phyloP scores from a whole-genome alignment of 202 grass and related monocot genomes.

The Schoenoplectus triqueter region DNA sequence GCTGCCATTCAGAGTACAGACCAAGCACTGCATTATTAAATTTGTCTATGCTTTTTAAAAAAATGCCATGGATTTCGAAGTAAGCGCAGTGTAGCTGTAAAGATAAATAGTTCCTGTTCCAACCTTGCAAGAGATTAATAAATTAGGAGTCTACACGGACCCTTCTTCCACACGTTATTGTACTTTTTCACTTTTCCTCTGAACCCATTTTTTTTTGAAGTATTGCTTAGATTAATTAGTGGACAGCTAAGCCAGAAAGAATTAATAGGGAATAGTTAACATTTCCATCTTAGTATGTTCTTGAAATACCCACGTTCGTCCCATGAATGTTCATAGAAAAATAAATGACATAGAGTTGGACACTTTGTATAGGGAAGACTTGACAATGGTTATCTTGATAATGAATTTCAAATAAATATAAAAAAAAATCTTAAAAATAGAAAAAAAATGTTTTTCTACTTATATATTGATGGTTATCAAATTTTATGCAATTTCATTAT shows the following conservation, averaged over 20 bases:
- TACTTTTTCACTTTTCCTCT: background rate
- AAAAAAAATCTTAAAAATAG: too few relatives aligned
- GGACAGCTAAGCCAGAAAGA: constrained; percentile 7
- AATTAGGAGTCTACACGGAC: background rate
- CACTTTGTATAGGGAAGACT: background rate
- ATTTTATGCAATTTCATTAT: too few relatives aligned
- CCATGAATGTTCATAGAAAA: background rate
- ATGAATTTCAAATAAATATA: too few relatives aligned
- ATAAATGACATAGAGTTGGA: background rate
- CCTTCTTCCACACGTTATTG: constrained; percentile 17
- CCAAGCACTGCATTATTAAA: constrained; percentile 26
- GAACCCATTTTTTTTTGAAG: background rate
- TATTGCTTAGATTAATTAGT: background rate
- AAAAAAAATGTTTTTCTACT: too few relatives aligned
- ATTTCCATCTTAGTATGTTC: constrained; percentile 19
- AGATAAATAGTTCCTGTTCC: background rate
- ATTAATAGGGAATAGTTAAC: background rate
- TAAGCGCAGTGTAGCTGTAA: constrained; percentile 26
- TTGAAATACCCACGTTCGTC: constrained; percentile 17
- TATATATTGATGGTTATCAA: too few relatives aligned
- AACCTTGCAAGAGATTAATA: constrained; percentile 26
- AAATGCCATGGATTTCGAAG: background rate
- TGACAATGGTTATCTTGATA: too few relatives aligned
- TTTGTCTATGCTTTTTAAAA: background rate
- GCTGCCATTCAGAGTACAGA: constrained; percentile 26